phyloP scores from a whole-genome alignment of 129 eudicot genomes.

The Lactuca sativa region DNA sequence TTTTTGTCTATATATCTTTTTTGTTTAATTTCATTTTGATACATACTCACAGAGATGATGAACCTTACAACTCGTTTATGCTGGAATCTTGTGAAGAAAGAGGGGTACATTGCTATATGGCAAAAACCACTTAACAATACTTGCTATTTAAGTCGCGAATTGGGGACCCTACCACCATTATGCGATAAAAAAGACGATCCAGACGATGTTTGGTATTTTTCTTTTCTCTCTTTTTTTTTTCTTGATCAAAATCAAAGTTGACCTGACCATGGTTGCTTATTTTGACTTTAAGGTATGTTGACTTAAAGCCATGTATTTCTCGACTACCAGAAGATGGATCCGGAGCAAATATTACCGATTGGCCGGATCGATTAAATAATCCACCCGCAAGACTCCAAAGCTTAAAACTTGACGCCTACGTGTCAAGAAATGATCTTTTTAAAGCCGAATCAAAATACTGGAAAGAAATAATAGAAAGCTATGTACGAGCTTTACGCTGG shows the following conservation, averaged over 20 bases:
- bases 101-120: slow-evolving; percentile 96
- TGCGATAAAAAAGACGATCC: slow-evolving; percentile 84
- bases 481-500: slow-evolving; percentile 75
- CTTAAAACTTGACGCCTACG: slow-evolving; percentile 75
- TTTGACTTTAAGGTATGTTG: slow-evolving; percentile 66
- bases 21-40: neutral
- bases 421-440: slow-evolving; percentile 88
- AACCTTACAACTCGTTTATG: slow-evolving; percentile 86
- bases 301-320: slow-evolving; percentile 80
- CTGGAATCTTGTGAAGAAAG: slow-evolving; percentile 95
- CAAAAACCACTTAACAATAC: slow-evolving; percentile 81
- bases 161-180: slow-evolving; percentile 70
- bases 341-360: slow-evolving; percentile 65
- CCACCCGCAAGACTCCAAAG: slow-evolving; percentile 92
- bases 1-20: neutral
- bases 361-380: slow-evolving; percentile 80
- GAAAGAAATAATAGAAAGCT: slow-evolving; percentile 81
- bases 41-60: slow-evolving; percentile 60
- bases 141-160: slow-evolving; percentile 82
- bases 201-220: slow-evolving; percentile 77
- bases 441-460: slow-evolving; percentile 87
- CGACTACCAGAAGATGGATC: slow-evolving; percentile 80
- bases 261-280: neutral
- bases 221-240: neutral
- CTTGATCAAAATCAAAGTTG: neutral